Evolutionary conservation across 352 stramenopile genomes (phyloP), one percentile per base, ranked within the genome.

Genomic region (Phytophthora litchii): DNA sequence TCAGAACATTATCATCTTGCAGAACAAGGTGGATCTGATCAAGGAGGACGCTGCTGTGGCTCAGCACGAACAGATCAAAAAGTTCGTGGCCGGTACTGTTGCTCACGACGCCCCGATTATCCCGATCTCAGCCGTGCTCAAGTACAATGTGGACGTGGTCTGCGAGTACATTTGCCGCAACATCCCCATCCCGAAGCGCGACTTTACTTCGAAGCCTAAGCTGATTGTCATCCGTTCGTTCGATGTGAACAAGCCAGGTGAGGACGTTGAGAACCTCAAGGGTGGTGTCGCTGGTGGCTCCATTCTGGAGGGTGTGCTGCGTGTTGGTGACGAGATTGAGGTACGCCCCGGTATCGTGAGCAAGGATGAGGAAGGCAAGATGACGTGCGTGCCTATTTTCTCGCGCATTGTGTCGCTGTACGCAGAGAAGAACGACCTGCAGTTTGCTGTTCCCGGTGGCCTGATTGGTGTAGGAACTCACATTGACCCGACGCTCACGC

Each of bases 1-100:
- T 14, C 88, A 99, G 73, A 99, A 99, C 82, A 99, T 99, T 62
- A 98, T 99, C 59, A 99, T 99, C 74, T 76, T 99, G 42, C 97
- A 99, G 81, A 99, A 99, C 82, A 99, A 99, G 85, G 97, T 99
- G 25, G 98, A 99, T 83, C 70, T 99, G 68, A 98, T 99, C 67
- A 99, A 99, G 86, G 94, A 97, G 53, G 97, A 99, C 67, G 94
- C 93, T 34, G 98, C 97, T 0, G 77, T 98, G 59, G 95, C 95
- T 40, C 97, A 99, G 80, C 94, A 99, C 76, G 96, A 99, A 69
- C 94, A 98, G 77, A 92, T 95, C 56, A 96, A 96, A 66, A 94
- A 96, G 69, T 96, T 96, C 44, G 87, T 96, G 23, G 86, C 87
- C 19, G 87, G 86, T 42, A 96, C 87, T 8, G 87, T 95, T 29